Base-by-base conservation (phyloP, 169 alveolate species). In the Eimeria zaria region DNA sequence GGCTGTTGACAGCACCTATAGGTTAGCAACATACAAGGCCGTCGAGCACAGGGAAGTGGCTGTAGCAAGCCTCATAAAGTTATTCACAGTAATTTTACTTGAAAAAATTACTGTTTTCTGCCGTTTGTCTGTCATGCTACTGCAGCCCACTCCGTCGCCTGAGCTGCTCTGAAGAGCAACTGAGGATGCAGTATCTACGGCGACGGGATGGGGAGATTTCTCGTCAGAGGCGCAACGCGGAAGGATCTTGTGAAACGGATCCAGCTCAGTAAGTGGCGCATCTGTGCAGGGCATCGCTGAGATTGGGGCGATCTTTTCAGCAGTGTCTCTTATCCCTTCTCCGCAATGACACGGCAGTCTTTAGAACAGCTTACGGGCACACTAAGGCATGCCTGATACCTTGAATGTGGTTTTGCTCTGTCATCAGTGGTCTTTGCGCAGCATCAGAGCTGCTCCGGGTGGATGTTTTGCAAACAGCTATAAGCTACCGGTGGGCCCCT, bases 131-230 rank as follows among this genome's bases (percentile, higher is more conserved):
- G 58, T 81, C 48, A 18, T 30, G 90, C 80, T 5, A 30, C 36
- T 53, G 27, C 92, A 85, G 92, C 58, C 92, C 92, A 46, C 92
- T 85, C 51, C 92, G 92, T 60, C 92, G 92, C 78, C 92, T 85
- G 58, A 55, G 60, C 51, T 85, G 92, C 60, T 85, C 92, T 55
- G 92, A 85, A 36, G 92, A 55, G 92, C 92, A 85, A 41, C 60
- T 85, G 78, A 58, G 39, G 92, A 41, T 51, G 58, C 74, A 85
- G 11, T 85, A 55, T 41, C 78, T 85, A 22, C 92, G 69, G 33
- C 74, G 92, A 80, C 92, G 92, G 78, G 78, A 85, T 41, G 92
- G 51, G 44, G 78, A 85, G 30, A 85, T 85, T 36, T 36, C 81
- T 27, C 78, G 92, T 16, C 80, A 60, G 64, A 53, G 92, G 16